Evolutionary conservation across 768 basidiomycete species (phyloP).

Genomic region (Wakefieldia striispora): DNA sequence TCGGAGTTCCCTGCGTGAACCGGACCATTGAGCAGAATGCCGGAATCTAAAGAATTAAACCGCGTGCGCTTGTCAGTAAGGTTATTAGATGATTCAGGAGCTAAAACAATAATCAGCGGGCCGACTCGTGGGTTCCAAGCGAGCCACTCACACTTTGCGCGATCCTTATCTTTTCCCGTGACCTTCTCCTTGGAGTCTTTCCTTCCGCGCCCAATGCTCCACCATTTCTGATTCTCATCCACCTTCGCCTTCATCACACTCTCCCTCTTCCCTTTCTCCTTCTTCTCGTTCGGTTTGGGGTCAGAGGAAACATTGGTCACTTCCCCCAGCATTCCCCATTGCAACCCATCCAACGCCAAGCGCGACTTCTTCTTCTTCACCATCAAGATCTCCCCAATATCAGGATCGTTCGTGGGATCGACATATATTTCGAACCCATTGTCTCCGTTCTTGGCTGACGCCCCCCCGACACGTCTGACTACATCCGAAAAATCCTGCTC

Average conservation of each 20-base stretch:
- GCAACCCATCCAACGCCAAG: constrained; percentile 53
- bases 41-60: constrained; percentile 63
- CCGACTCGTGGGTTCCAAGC: not conserved
- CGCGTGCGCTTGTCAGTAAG: constrained; percentile 43
- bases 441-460: constrained; percentile 24
- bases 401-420: constrained; percentile 62
- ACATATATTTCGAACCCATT: constrained; percentile 70
- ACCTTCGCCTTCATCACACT: constrained; percentile 38
- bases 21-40: constrained; percentile 33
- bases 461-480: constrained; percentile 45
- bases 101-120: constrained; percentile 27
- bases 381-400: constrained; percentile 66
- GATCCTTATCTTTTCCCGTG: constrained; percentile 37
- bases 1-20: constrained; percentile 13
- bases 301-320: constrained; percentile 52
- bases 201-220: constrained; percentile 74
- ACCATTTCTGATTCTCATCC: constrained; percentile 67
- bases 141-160: constrained; percentile 31
- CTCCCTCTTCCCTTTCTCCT: constrained; percentile 36
- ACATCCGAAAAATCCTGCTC: constrained; percentile 60
- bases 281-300: constrained; percentile 32
- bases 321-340: constrained; percentile 56
- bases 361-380: constrained; percentile 78
- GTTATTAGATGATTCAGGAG: constrained; percentile 42
- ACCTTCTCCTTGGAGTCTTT: constrained; percentile 71